Percentiles rank a stretch among this genome's conserved stretches.
Evolutionary conservation across 495 filamentous ascomycete genomes (phyloP).

Genomic region (Baudoinia panamericana): DNA sequence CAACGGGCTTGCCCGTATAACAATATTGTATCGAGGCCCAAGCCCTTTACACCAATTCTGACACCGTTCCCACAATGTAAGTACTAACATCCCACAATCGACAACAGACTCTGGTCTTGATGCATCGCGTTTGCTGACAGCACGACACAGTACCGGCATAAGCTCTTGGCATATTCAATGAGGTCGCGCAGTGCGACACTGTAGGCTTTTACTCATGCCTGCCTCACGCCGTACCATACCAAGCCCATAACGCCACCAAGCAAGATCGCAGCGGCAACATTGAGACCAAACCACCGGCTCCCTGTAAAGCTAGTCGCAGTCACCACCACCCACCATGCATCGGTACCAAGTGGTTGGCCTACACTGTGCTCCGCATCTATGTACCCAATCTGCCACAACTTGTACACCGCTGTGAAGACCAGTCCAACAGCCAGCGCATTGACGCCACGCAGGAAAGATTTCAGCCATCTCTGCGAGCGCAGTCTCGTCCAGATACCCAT

Average conservation of each 20-base stretch:
- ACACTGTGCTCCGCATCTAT: constrained; percentile 41
- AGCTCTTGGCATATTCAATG: no score
- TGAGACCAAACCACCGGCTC: constrained; percentile 43
- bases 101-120: no score
- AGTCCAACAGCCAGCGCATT: constrained; percentile 68
- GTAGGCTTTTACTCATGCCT: no score
- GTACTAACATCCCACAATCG: no score
- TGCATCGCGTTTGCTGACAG: no score
- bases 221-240: constrained; percentile 49
- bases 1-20: no score
- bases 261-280: constrained; percentile 48
- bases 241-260: constrained; percentile 52
- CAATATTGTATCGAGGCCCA: no score
- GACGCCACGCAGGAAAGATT: constrained; percentile 48
- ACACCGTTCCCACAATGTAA: no score
- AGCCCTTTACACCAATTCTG: no score
- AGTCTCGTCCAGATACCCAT: constrained; percentile 58
- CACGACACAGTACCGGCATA: no score
- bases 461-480: constrained; percentile 41
- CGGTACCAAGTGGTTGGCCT: constrained; percentile 38
- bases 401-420: constrained; percentile 77
- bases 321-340: constrained; percentile 65
- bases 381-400: constrained; percentile 67
- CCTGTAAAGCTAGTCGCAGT: constrained; percentile 49
- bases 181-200: no score